phyloP scores from a whole-genome alignment of 192 early-diverging fungal genomes.

The Pilobolus umbonatus region DNA sequence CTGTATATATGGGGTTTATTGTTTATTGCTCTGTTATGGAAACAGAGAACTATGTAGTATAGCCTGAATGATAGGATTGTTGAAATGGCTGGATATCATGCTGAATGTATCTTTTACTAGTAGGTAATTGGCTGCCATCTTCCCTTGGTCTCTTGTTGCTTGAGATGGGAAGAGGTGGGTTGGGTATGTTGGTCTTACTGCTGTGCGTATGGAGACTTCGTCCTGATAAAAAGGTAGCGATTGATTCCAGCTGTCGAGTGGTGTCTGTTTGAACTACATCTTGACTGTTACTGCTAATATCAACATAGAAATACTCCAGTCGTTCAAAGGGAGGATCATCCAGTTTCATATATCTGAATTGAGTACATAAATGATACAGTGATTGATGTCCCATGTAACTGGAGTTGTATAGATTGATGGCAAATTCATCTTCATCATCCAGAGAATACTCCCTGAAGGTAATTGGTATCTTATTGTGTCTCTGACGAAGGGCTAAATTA shows the following conservation, averaged over 20 bases:
- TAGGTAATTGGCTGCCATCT: too few relatives aligned
- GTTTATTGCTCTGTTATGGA: too few relatives aligned
- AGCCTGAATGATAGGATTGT: too few relatives aligned
- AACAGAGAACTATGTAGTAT: too few relatives aligned
- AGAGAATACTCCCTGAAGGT: constrained; percentile 24
- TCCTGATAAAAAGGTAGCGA: constrained; percentile 13
- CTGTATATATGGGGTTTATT: too few relatives aligned
- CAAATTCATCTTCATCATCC: constrained; percentile 9
- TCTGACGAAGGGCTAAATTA: constrained; percentile 24
- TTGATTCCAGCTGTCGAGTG: constrained; percentile 6
- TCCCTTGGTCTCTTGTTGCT: too few relatives aligned
- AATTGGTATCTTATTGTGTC: constrained; percentile 21
- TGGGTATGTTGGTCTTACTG: too few relatives aligned
- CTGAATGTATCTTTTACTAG: too few relatives aligned
- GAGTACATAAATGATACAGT: constrained; percentile 4
- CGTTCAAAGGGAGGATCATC: constrained; percentile 23
- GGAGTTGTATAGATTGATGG: neutral
- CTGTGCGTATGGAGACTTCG: too few relatives aligned
- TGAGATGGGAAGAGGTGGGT: too few relatives aligned
- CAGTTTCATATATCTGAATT: constrained; percentile 2
- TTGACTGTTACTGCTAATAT: neutral
- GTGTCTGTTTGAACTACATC: neutral
- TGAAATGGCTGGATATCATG: too few relatives aligned
- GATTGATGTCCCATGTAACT: constrained; percentile 17
- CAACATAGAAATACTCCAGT: neutral